Conservation (phyloP, 73 alveolate genomes). For the Uronychia setigera region DNA sequence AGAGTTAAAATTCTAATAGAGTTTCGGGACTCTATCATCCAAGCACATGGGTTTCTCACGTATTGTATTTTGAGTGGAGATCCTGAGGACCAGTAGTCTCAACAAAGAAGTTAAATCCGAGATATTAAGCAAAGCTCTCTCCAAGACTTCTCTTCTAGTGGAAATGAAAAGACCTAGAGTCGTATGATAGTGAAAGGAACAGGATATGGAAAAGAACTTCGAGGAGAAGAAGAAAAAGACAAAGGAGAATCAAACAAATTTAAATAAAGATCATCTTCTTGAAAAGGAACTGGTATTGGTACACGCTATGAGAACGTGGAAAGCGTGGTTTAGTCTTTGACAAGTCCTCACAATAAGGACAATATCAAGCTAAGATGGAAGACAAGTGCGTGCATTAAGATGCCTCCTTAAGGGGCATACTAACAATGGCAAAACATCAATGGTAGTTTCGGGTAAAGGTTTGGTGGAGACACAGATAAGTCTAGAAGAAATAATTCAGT, state of each 20-base stretch:
- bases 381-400: background rate
- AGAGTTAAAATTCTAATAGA: background rate
- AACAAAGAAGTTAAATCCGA: too few species aligned
- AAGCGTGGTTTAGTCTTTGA: background rate
- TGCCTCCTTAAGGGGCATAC: too few species aligned
- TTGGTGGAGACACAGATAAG: too few species aligned
- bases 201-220: background rate
- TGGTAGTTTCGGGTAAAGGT: too few species aligned
- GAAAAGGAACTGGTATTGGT: background rate
- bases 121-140: background rate
- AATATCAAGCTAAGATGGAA: background rate
- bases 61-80: background rate
- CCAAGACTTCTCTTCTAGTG: background rate
- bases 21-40: background rate
- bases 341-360: background rate
- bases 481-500: too few species aligned
- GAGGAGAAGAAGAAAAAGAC: background rate
- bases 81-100: background rate
- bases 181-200: background rate
- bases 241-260: background rate
- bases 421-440: too few species aligned
- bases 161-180: background rate
- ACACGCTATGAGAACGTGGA: background rate
- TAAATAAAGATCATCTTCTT: background rate
- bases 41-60: slow-evolving; percentile 1